Base-by-base conservation (phyloP, 352 stramenopile species). In the Phytophthora kernoviae region DNA sequence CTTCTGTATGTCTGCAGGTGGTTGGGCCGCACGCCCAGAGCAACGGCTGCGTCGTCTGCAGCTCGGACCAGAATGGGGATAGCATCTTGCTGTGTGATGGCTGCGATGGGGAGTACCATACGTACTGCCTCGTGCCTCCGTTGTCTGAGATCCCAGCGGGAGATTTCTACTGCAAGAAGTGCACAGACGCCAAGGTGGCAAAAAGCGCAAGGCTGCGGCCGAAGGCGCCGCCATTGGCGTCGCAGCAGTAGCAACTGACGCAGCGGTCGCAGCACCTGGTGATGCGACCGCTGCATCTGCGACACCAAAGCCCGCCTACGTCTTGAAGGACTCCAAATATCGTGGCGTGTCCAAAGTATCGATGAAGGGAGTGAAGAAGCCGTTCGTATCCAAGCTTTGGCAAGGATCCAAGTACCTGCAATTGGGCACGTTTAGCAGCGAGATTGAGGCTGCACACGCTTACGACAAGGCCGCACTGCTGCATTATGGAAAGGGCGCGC, bases 31-130 rank as follows among this genome's bases (percentile, higher is more conserved):
- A 81, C 39, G 22, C 51, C 1, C 75, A 76, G 14, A 70, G 59
- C 61, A 73, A 79, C 40, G 81, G 84, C 46, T 94, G 86, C 58
- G 73, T 81, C 22, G 72, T 89, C 24, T 94, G 86, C 53, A 73
- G 86, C 4, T 58, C 75, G 24, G 77, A 91, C 69, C 80, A 90
- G 59, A 80, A 93, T 61, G 84, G 77, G 20, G 81, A 90, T 68
- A 87, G 81, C 55, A 94, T 94, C 54, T 44, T 94, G 45, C 75
- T 94, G 8, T 94, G 86, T 32, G 86, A 94, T 54, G 83, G 85
- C 65, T 94, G 86, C 61, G 81, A 92, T 50, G 84, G 70, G n/a
- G 86, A 94, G 74, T 94, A 93, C 67, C 86, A 94, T 73, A 93
- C 62, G 11, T 91, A 92, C 58, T 94, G 86, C 68, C 80, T 94